Evolutionary conservation across 202 grass and related monocot species (phyloP), one percentile per base, ranked within the genome.

Genomic region (Panicum hallii): DNA sequence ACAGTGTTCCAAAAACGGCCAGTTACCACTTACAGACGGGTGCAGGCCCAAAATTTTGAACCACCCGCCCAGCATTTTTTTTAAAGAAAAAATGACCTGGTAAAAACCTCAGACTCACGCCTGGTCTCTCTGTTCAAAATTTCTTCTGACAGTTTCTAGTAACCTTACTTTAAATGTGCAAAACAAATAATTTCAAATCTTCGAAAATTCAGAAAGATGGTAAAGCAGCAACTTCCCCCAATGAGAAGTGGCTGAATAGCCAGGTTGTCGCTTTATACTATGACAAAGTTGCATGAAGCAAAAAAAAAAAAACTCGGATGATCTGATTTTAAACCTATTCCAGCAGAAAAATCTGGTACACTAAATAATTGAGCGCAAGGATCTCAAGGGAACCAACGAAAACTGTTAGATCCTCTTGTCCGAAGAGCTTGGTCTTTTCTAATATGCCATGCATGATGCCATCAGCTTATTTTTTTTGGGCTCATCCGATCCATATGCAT

Each of bases 311-410:
- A 10, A 6, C 28, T 76, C 6, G 38, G 45, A 48, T 58, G 7
- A 72, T 41, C 8, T 57, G 40, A 13, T 56, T 44, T 44, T 1
- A 67, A 55, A 28, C 38, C 7, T 85, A 57, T 41, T 62, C 13
- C n/a, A 70, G 53, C 42, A 70, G 22, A 79, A 69, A 50, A 79
- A 60, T 43, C 34, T 62, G 32, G 34, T 74, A 54, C 34, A 20
- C 36, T 81, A 65, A 79, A 84, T 81, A 76, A 81, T 46, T 54
- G 64, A 81, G 52, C 74, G n/a, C 40, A 88, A 63, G 15, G 40
- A 74, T 84, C 41, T 41, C 49, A 60, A 50, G 6, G 23, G 72
- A 75, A 68, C 75, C 14, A 43, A 60, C 13, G 14, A 52, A 67
- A 66, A 48, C 4, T 79, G 40, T 49, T n/a, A 58, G 64, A 55